Base-by-base conservation (phyloP, 2,329 filamentous ascomycete genomes). In the Colletotrichum godetiae region DNA sequence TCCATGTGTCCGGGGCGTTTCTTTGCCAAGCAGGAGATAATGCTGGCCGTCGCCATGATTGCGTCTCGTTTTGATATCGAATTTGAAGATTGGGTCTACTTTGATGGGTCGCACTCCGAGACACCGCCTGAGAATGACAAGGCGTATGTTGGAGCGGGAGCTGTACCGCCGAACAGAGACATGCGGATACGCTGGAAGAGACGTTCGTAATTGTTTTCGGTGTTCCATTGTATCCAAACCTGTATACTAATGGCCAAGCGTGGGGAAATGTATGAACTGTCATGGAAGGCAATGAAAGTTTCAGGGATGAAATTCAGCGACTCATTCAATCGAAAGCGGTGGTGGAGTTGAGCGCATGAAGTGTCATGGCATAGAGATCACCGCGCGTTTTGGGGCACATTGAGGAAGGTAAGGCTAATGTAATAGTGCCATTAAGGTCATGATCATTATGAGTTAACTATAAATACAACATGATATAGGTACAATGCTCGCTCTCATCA, bases 21-120 rank as follows among this genome's bases (percentile, higher is more conserved):
- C 55, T 83, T 85, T 74, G 82, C 83, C 4, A 85, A 85, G 74
- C 78, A 79, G 62, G 81, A 85, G 76, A 81, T 85, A 46, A 76
- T 85, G 27, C 55, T 80, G 13, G 76, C 78, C 2, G 58, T 82
- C 1, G 81, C 81, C 6, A 73, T 82, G 55, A 49, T 83, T 5
- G 69, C 81, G 3, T 59, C 69, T 5, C 74, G 58, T 10, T 82
- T 81, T 37, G 81, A 83, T 35, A 69, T 83, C 10, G 78, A 82
- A 64, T 78, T 82, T 65, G 35, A 66, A 15, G 56, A 70, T 6
- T 70, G 71, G 71, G 62, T 68, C 3, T 24, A 35, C 6, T 3
- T 53, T 3, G 60, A 73, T 37, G 70, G 70, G 6, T 55, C 52
- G 4, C 22, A 4, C 4, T 61, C 67, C 4, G 61, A 70, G 15